phyloP scores from a whole-genome alignment of 768 basidiomycete species.

The Phylloporus sp. region DNA sequence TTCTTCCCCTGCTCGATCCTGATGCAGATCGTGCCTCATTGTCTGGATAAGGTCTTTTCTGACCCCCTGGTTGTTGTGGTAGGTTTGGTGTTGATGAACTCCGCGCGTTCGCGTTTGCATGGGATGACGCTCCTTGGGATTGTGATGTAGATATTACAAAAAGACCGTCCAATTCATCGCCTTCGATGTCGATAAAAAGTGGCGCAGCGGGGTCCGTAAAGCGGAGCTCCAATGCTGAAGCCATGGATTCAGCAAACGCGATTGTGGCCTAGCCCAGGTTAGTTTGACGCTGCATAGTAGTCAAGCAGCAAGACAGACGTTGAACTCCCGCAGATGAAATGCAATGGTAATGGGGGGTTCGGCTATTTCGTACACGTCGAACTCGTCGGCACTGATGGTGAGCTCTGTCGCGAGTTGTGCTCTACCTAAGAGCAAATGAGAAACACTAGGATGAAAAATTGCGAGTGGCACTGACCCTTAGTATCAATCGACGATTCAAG shows the following conservation, averaged over 20 bases:
- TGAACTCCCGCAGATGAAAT: constrained; percentile 82
- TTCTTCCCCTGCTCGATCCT: constrained; percentile 8
- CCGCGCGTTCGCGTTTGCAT: constrained; percentile 12
- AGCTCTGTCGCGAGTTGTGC: constrained; percentile 71
- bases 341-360: constrained; percentile 61
- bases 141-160: constrained; percentile 80
- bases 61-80: constrained; percentile 9
- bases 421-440: constrained; percentile 38
- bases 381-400: constrained; percentile 72
- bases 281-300: neutral
- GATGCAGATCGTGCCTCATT: constrained; percentile 27
- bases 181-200: constrained; percentile 72
- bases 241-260: constrained; percentile 69
- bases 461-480: constrained; percentile 42
- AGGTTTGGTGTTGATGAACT: constrained; percentile 17
- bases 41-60: constrained; percentile 20
- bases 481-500: constrained; percentile 60
- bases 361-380: constrained; percentile 68
- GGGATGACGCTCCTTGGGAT: constrained; percentile 34
- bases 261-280: constrained; percentile 61
- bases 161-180: constrained; percentile 57
- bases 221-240: constrained; percentile 58
- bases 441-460: neutral
- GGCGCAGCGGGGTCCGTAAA: constrained; percentile 74
- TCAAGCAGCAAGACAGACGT: constrained; percentile 38